phyloP scores from a whole-genome alignment of 176 grass and related monocot species.

The Paspalum vaginatum region DNA sequence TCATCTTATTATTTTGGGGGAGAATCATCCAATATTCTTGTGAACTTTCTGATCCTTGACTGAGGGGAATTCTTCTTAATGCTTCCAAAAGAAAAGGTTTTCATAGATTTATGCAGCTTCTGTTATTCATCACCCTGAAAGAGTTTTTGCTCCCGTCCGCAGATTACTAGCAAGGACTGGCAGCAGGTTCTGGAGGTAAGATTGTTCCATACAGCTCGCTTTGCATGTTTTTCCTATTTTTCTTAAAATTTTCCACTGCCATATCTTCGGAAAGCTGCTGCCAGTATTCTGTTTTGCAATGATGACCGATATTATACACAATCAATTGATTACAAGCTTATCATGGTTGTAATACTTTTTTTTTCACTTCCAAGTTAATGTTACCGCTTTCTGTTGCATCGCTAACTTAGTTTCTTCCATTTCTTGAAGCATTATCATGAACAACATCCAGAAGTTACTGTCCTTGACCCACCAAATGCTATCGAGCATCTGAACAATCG shows the following conservation, averaged over 20 bases:
- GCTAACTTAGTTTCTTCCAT: constrained; percentile 11
- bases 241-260: constrained; percentile 3
- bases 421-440: constrained; percentile 73
- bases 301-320: not conserved
- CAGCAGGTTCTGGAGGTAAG: constrained; percentile 82
- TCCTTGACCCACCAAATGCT: constrained; percentile 87
- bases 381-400: not conserved
- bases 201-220: constrained; percentile 24
- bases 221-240: not conserved
- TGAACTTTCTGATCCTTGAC: constrained; percentile 13
- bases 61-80: constrained; percentile 20
- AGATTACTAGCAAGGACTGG: constrained; percentile 88
- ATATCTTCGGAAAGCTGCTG: not conserved
- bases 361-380: not conserved
- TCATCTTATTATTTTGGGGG: constrained; percentile 13
- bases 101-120: constrained; percentile 10
- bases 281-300: constrained; percentile 11
- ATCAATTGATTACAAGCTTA: not conserved
- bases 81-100: constrained; percentile 10
- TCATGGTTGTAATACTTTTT: not conserved
- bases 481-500: constrained; percentile 84
- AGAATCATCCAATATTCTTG: not conserved
- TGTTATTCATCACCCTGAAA: constrained; percentile 26
- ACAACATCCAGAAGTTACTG: constrained; percentile 87
- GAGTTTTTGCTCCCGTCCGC: constrained; percentile 19